A percentile compares a stretch with the other conserved stretches of the same genome.
These are phyloP conservation scores for Dictyostelium brefeldianum DNA, from an alignment of 78 protist species.

Conservation along the genomic window DNA sequence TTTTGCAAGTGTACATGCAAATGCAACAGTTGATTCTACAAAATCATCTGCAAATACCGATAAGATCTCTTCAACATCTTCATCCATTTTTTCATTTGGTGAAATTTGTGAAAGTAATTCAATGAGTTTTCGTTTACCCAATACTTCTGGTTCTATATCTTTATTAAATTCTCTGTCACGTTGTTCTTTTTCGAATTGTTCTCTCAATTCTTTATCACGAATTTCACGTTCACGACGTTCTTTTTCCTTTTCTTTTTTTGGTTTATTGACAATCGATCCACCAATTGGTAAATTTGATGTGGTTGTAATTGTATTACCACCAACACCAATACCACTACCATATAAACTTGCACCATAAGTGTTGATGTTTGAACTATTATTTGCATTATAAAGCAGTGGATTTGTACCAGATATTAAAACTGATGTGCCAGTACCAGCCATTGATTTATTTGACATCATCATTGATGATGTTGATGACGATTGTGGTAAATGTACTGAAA, in stretches of 20 bases:
- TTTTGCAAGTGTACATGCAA: conserved; percentile 87
- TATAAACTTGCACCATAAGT: not conserved
- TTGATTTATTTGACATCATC: not conserved
- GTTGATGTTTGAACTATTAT: not conserved
- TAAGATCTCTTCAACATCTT: conserved; percentile 73
- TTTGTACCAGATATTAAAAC: conserved; percentile 11
- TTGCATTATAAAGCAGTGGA: not conserved
- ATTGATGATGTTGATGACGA: not conserved
- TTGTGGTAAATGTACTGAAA: not conserved
- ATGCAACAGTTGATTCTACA: conserved; percentile 77
- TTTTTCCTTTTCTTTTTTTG: conserved; percentile 49
- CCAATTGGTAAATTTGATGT: not conserved
- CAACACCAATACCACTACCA: not conserved
- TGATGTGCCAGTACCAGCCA: not conserved
- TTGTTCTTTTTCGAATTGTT: conserved; percentile 13
- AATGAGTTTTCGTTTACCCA: conserved; percentile 60
- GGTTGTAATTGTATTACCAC: not conserved
- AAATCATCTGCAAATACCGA: conserved; percentile 90
- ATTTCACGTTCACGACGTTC: conserved; percentile 45
- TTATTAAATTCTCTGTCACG: conserved; percentile 23
- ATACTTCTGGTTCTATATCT: conserved; percentile 33
- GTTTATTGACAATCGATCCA: not conserved
- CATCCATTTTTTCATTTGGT: conserved; percentile 69
- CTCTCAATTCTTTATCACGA: conserved; percentile 24
- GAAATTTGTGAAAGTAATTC: conserved; percentile 67